A percentile compares a stretch with the other conserved stretches of the same genome.
Evolutionary conservation across 352 stramenopile species (phyloP).

Genomic region (Phytopythium kandeliae): DNA sequence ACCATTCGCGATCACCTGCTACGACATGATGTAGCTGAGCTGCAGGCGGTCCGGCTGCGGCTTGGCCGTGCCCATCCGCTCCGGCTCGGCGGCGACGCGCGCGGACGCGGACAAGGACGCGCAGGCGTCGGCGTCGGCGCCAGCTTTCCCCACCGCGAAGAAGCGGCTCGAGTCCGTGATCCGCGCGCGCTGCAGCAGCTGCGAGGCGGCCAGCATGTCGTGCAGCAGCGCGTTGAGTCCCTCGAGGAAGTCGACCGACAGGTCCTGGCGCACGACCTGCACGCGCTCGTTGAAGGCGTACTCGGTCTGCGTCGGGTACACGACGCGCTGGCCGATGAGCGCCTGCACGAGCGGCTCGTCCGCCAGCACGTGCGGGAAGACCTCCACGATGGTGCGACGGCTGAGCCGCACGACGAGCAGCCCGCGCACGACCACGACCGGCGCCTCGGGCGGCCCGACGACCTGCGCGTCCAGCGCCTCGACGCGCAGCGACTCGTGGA

Average conservation of each 20-base stretch:
- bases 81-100: not conserved
- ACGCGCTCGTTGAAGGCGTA: conserved; percentile 48
- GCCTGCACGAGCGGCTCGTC: conserved; percentile 52
- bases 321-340: conserved; percentile 42
- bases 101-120: not conserved
- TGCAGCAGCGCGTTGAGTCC: conserved; percentile 32
- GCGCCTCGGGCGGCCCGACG: conserved; percentile 33
- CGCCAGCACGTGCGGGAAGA: conserved; percentile 57
- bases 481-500: conserved; percentile 40
- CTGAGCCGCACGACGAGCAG: conserved; percentile 39
- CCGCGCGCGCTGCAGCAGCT: conserved; percentile 25
- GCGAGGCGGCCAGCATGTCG: conserved; percentile 18
- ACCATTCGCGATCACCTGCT: too few relatives aligned
- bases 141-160: conserved; percentile 1
- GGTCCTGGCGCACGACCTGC: conserved; percentile 48
- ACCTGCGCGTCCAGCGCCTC: conserved; percentile 27
- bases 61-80: not conserved
- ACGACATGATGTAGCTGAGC: conserved; percentile 15
- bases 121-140: too few relatives aligned
- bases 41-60: not conserved
- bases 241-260: conserved; percentile 49
- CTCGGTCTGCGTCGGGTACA: conserved; percentile 47
- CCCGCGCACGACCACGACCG: conserved; percentile 43
- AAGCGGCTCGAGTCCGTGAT: conserved; percentile 28
- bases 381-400: conserved; percentile 46